These are phyloP conservation scores for Lojkania enalia DNA, from an alignment of 2,329 filamentous ascomycete genomes.

Conservation along the genomic window DNA sequence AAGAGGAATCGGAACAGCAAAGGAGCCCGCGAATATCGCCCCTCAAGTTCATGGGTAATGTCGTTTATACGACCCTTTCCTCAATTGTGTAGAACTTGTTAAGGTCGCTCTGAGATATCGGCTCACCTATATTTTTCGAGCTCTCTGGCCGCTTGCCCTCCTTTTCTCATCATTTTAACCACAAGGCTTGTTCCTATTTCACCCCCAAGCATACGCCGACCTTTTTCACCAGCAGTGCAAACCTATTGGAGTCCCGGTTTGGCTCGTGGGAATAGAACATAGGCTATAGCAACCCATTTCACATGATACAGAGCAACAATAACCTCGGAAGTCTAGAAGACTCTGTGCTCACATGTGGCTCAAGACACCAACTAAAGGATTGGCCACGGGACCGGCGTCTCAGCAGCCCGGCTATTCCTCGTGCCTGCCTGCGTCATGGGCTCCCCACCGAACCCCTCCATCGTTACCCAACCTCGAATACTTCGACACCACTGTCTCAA, in stretches of 20 bases:
- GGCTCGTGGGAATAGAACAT: too few species aligned
- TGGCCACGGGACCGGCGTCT: background rate
- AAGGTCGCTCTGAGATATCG: background rate
- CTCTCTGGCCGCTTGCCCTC: too few species aligned
- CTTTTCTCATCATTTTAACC: too few species aligned
- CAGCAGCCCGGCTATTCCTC: background rate
- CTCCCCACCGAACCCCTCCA: background rate
- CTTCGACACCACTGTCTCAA: background rate
- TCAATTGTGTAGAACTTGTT: background rate
- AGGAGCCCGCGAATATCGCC: background rate
- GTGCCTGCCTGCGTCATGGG: conserved; percentile 1
- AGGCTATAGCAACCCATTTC: too few species aligned
- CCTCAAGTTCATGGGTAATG: conserved; percentile 1
- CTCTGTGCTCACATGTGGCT: too few species aligned
- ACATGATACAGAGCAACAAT: too few species aligned
- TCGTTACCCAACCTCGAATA: background rate
- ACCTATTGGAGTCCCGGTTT: background rate
- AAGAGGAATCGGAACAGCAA: background rate
- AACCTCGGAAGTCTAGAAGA: too few species aligned
- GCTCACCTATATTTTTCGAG: too few species aligned
- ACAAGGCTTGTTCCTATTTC: too few species aligned
- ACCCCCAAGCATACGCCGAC: too few species aligned
- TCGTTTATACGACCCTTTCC: conserved; percentile 1
- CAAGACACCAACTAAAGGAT: too few species aligned
- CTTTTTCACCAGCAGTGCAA: background rate